Evolutionary conservation across 225 moss, liverwort and hornwort genomes (phyloP).

Genomic region (Sphagnum tenellum): DNA sequence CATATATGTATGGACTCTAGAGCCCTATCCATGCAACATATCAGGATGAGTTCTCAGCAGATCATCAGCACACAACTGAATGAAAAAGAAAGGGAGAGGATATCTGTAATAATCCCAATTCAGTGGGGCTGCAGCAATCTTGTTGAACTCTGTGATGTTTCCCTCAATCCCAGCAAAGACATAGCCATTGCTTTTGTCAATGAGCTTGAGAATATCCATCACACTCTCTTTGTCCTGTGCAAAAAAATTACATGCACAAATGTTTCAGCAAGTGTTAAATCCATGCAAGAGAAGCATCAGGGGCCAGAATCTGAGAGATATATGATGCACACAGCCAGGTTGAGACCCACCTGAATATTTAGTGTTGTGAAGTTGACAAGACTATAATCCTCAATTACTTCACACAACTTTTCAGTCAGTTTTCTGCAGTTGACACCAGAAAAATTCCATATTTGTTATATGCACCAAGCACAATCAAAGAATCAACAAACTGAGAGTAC

Average conservation of each 20-base stretch:
- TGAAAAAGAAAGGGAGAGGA: conserved; percentile 37
- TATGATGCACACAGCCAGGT: too few species aligned
- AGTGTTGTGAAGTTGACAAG: conserved; percentile 92
- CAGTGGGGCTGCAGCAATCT: conserved; percentile 69
- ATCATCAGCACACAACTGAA: neutral
- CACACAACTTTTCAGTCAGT: conserved; percentile 87
- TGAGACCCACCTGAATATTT: conserved; percentile 66
- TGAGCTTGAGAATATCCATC: conserved; percentile 73
- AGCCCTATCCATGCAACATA: too few species aligned
- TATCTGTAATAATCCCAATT: conserved; percentile 99
- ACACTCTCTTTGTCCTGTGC: conserved; percentile 95
- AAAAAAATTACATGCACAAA: neutral
- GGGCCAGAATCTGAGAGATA: too few species aligned
- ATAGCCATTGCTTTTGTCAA: conserved; percentile 98
- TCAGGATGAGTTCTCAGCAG: too few species aligned
- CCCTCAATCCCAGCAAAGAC: conserved; percentile 89
- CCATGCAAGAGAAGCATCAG: too few species aligned
- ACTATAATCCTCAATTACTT: conserved; percentile 92
- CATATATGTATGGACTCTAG: too few species aligned
- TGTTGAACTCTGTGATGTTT: conserved; percentile 73
- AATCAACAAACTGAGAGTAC: too few species aligned
- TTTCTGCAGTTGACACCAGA: conserved; percentile 35
- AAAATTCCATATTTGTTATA: too few species aligned
- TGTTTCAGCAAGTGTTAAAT: too few species aligned
- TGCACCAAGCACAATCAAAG: too few species aligned